These are phyloP conservation scores for Coriolopsis trogii DNA, from an alignment of 1,284 basidiomycete genomes.

Conservation along the genomic window DNA sequence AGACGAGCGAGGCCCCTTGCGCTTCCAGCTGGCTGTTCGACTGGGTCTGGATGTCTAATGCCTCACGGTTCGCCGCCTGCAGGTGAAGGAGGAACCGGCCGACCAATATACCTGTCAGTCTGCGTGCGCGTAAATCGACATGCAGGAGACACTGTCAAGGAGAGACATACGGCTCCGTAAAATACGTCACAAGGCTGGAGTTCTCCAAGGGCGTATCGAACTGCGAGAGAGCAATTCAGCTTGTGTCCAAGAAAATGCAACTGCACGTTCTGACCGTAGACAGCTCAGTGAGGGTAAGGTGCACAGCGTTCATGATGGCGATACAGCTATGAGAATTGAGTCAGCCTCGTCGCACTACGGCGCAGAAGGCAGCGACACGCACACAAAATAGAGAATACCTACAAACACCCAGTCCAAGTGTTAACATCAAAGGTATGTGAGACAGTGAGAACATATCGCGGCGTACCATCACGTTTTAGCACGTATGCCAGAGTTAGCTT, in stretches of 20 bases:
- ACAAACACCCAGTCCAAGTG: no score
- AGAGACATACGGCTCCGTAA: not conserved
- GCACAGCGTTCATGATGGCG: not conserved
- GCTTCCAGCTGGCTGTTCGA: not conserved
- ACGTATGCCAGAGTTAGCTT: not conserved
- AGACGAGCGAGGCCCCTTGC: not conserved
- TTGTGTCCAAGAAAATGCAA: not conserved
- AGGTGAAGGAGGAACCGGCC: constrained; percentile 9
- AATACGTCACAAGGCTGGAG: not conserved
- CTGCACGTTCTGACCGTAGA: not conserved
- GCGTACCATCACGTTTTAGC: not conserved
- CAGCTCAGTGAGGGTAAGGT: not conserved
- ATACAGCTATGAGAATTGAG: not conserved
- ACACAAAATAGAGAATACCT: not conserved
- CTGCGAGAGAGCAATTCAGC: not conserved
- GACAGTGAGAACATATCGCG: not conserved
- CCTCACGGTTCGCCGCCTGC: constrained; percentile 1
- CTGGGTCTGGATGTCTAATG: not conserved
- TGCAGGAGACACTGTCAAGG: not conserved
- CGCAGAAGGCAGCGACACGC: not conserved
- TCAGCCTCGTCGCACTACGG: not conserved
- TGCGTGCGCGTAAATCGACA: not conserved
- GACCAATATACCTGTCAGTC: constrained; percentile 1
- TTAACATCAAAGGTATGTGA: not conserved
- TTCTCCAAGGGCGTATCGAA: not conserved